A percentile compares a stretch with the other conserved stretches of the same genome.
Conservation (phyloP, 176 grass and related monocot species). For the Triticum turgidum region DNA sequence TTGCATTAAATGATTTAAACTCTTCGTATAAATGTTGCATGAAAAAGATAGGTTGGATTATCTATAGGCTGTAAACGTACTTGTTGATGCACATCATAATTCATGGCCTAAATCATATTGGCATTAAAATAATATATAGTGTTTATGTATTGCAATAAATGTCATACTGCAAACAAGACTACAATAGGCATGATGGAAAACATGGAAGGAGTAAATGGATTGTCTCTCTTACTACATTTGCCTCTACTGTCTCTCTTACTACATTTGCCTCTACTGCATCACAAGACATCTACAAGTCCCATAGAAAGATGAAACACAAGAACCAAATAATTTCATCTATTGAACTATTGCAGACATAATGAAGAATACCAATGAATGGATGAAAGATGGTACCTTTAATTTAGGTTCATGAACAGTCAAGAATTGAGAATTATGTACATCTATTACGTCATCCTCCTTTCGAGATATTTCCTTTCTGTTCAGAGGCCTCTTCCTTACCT, state of each 20-base stretch:
- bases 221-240: background rate
- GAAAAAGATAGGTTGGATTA: background rate
- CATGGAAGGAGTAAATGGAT: constrained; percentile 5
- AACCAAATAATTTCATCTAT: background rate
- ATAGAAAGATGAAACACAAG: background rate
- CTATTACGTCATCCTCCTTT: constrained; percentile 95
- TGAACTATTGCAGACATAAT: background rate
- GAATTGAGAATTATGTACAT: constrained; percentile 63
- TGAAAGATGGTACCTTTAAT: constrained; percentile 69
- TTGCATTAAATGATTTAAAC: background rate
- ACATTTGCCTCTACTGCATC: constrained; percentile 7
- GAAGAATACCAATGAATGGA: constrained; percentile 5
- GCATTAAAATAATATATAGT: background rate
- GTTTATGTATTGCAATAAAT: constrained; percentile 5
- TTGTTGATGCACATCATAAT: background rate
- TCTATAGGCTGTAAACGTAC: constrained; percentile 12
- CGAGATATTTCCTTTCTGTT: constrained; percentile 96
- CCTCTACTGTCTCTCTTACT: background rate
- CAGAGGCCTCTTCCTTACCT: constrained; percentile 97
- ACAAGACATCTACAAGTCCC: background rate
- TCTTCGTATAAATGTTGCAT: constrained; percentile 6
- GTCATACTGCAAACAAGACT: background rate
- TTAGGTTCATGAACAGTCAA: constrained; percentile 90
- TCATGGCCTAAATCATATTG: constrained; percentile 1
- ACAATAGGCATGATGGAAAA: background rate